Evolutionary conservation across 306 rosid species (phyloP), one percentile per base, ranked within the genome.

Genomic region (Vachellia pachyceras): DNA sequence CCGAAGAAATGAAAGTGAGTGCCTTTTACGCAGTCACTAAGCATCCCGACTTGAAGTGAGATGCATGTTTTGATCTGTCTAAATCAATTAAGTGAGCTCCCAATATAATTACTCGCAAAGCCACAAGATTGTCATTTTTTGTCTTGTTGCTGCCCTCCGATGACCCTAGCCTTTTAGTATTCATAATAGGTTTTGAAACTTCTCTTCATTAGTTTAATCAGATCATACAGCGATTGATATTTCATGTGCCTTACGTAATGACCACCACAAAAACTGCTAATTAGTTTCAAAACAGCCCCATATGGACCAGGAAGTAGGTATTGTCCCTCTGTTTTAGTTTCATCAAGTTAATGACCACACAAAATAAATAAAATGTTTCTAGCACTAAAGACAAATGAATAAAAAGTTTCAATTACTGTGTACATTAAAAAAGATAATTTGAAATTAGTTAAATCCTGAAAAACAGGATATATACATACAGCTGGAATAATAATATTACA

Each of bases 11-110:
- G 3, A 47, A 82, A 82, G 81, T 63, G 29, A n/a, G 18, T 15
- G 65, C 39, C 15, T 66, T 77, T 77, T 57, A 58, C 69, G 36
- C 1, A 39, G 69, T 57, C 60, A 14, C 65, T 57, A 46, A 85
- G 36, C 3, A 39, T 66, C 61, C 60, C 17, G 40, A 60, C 20
- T 66, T 50, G 7, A 84, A 69, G 49, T 60, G 36, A 15, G 52
- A 57, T 17, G 33, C 39, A 54, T 23, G 4, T 7, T 37, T 37
- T 63, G 71, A 76, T 66, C 1, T 36, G 89, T 86, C 85, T 57
- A 77, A 80, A 77, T 83, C 89, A 80, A 73, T 75, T 75, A 82
- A 47, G 35, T 41, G 77, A 76, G 23, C 58, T 68, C 65, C 5
- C 4, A 5, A 72, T 69, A 65, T 79, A 64, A 79, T 82, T 85